Conservation (phyloP, 176 grass and related monocot genomes). For the Aegilops tauschii region DNA sequence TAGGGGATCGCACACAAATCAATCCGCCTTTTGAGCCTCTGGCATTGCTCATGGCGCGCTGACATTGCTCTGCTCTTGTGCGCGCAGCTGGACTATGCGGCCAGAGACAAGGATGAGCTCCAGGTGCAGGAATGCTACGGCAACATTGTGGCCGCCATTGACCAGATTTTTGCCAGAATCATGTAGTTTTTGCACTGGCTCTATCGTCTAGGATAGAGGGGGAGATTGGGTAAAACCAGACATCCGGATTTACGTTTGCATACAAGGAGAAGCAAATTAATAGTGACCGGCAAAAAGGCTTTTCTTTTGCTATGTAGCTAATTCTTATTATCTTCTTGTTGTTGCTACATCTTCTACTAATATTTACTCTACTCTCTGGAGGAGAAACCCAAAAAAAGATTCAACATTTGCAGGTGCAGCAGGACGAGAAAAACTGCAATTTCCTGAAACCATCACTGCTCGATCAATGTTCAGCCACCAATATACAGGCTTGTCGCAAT, state of each 20-base stretch:
- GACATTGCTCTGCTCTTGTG: neutral
- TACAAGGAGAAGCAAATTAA: slow-evolving; percentile 10
- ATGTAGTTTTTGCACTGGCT: slow-evolving; percentile 13
- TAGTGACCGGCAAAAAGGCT: slow-evolving; percentile 31
- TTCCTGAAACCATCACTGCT: slow-evolving; percentile 23
- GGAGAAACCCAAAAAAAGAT: slow-evolving; percentile 36
- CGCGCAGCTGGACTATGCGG: slow-evolving; percentile 66
- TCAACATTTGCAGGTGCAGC: slow-evolving; percentile 42
- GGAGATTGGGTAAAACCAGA: neutral
- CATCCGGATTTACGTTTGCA: slow-evolving; percentile 5
- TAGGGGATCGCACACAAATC: slow-evolving; percentile 14
- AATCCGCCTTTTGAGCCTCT: neutral
- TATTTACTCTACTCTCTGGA: slow-evolving; percentile 17
- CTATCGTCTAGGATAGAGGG: neutral
- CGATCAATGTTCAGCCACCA: slow-evolving; percentile 3
- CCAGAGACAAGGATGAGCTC: slow-evolving; percentile 54
- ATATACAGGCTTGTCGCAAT: slow-evolving; percentile 33
- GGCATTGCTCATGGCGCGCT: neutral
- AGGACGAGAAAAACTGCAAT: slow-evolving; percentile 39
- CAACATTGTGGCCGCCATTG: slow-evolving; percentile 55
- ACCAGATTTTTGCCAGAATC: slow-evolving; percentile 68
- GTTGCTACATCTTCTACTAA: slow-evolving; percentile 39
- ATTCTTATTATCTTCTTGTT: slow-evolving; percentile 29
- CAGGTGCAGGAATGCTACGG: slow-evolving; percentile 50
- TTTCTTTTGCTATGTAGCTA: slow-evolving; percentile 36